Percentiles rank a stretch among this genome's conserved stretches.
phyloP scores from a whole-genome alignment of 2,329 filamentous ascomycete species.

The Rutstroemia sp. region DNA sequence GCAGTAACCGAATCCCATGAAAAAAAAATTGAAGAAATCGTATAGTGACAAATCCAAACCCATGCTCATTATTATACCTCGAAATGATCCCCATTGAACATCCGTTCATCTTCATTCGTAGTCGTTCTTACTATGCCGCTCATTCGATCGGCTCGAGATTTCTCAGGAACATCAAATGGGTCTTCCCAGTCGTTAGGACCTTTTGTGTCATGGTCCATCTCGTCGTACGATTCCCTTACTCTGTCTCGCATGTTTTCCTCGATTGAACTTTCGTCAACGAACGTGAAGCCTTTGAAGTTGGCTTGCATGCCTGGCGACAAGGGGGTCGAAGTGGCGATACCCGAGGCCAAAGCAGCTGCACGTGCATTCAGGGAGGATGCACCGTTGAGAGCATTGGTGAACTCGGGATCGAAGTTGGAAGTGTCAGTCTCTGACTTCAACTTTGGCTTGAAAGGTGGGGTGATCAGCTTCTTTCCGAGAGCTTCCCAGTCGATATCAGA shows the following conservation, averaged over 20 bases:
- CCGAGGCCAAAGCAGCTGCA: conserved; percentile 76
- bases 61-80: conserved; percentile 43
- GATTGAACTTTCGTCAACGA: conserved; percentile 94
- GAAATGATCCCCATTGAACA: conserved; percentile 56
- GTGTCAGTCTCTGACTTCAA: conserved; percentile 93
- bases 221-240: conserved; percentile 45
- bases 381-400: conserved; percentile 86
- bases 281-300: conserved; percentile 97
- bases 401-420: conserved; percentile 97
- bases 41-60: neutral
- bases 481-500: conserved; percentile 87
- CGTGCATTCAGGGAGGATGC: conserved; percentile 86
- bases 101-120: conserved; percentile 48
- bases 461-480: conserved; percentile 81
- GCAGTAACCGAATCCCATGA: neutral
- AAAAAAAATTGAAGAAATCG: neutral
- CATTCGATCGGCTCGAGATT: conserved; percentile 47
- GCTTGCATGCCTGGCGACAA: conserved; percentile 93
- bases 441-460: conserved; percentile 96
- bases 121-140: conserved; percentile 54
- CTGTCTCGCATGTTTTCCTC: conserved; percentile 70
- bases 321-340: conserved; percentile 83
- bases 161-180: conserved; percentile 37
- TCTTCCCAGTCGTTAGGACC: conserved; percentile 32
- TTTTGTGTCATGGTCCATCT: conserved; percentile 55